Base-by-base conservation (phyloP, 495 filamentous ascomycete genomes). In the Tetracladium setigerum region DNA sequence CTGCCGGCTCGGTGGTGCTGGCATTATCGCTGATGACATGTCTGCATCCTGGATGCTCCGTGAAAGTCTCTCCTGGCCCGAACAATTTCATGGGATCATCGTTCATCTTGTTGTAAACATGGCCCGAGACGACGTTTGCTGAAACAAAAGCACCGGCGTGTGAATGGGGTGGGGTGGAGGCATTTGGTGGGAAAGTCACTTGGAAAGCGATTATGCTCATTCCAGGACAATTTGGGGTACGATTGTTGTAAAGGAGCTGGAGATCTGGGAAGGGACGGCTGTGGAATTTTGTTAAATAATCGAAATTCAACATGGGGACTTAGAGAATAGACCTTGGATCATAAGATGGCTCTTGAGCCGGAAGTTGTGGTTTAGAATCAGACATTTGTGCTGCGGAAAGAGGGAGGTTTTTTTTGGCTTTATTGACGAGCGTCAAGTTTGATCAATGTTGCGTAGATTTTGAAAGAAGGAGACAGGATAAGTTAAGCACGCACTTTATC, bases 301-400 rank as follows among this genome's bases (percentile, higher is more conserved):
- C n/a, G n/a, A n/a, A n/a, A n/a, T n/a, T n/a, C n/a, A n/a, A n/a
- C n/a, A n/a, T n/a, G n/a, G n/a, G n/a, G n/a, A n/a, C n/a, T n/a
- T n/a, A n/a, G n/a, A n/a, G 37, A 30, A 47, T 39, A n/a, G 14
- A 30, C 44, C 33, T 50, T 9, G 39, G 16, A 38, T 50, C 40
- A 11, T 50, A 50, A 11, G 30, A 37, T 38, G 47, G 47, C 19
- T 50, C 47, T 15, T 38, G 39, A 38, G 14, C 31, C 30, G 47
- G 40, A 5, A 50, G 40, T 46, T 46, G 44, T 17, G 44, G 44
- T 38, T 12, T 37, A 38, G 33, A 35, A 16, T 14, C 4, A 32
- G 42, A 32, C 42, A 44, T 44, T 15, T 43, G n/a, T n/a, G n/a
- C n/a, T n/a, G n/a, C n/a, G n/a, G n/a, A n/a, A n/a, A n/a, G n/a